Conservation (phyloP, 768 basidiomycete genomes). For the Xerocomus potaroensis region DNA sequence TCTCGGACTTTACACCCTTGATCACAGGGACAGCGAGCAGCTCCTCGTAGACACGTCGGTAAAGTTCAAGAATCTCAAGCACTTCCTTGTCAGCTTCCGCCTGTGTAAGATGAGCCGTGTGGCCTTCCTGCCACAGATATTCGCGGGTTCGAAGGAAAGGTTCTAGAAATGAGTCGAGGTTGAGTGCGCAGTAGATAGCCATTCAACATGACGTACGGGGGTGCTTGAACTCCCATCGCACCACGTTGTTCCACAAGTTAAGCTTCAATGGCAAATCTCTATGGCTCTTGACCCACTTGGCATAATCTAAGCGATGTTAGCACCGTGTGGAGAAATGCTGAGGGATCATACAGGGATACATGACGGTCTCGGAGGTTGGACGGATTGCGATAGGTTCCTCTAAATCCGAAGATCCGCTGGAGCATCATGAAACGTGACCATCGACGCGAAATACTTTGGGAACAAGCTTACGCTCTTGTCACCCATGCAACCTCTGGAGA, state of each 20-base stretch:
- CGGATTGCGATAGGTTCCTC: constrained; percentile 98
- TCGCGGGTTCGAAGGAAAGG: constrained; percentile 99
- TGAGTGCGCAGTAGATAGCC: background rate
- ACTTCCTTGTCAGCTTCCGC: constrained; percentile 90
- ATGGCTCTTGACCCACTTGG: constrained; percentile 98
- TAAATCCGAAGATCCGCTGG: constrained; percentile 84
- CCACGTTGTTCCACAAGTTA: constrained; percentile 99
- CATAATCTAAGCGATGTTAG: constrained; percentile 62
- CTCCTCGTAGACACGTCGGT: constrained; percentile 93
- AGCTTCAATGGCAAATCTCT: constrained; percentile 96
- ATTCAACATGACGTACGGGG: constrained; percentile 57
- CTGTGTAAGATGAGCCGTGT: constrained; percentile 91
- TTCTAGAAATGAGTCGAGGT: constrained; percentile 46
- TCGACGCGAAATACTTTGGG: background rate
- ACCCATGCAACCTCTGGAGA: constrained; percentile 99
- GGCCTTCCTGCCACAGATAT: constrained; percentile 99
- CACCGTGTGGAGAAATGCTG: background rate
- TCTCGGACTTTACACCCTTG: constrained; percentile 95
- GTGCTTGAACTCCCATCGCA: constrained; percentile 99
- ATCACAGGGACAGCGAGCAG: constrained; percentile 97
- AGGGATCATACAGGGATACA: constrained; percentile 86
- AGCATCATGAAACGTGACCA: background rate
- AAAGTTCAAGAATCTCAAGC: constrained; percentile 90
- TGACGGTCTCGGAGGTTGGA: constrained; percentile 97
- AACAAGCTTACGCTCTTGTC: constrained; percentile 74